phyloP scores from a whole-genome alignment of 1,139 yeast species.

The Trichomonascaceae sp. region DNA sequence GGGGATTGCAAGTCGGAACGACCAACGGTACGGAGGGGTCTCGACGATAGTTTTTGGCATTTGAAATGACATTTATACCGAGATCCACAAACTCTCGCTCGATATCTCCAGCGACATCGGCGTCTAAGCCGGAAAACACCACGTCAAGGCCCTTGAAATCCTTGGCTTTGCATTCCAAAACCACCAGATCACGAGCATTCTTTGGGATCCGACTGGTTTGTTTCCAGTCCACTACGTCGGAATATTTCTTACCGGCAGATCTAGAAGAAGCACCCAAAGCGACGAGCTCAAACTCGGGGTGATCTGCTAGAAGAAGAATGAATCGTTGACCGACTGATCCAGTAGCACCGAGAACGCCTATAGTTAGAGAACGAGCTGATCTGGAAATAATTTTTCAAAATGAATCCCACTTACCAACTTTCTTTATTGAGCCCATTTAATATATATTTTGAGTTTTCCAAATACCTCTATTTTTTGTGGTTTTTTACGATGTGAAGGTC shows the following conservation, averaged over 20 bases:
- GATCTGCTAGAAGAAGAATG: constrained; percentile 73
- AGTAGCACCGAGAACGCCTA: constrained; percentile 94
- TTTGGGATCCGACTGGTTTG: constrained; percentile 82
- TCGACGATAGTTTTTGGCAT: constrained; percentile 95
- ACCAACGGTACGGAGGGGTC: constrained; percentile 81
- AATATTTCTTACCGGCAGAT: constrained; percentile 85
- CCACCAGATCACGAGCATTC: constrained; percentile 53
- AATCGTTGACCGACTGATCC: constrained; percentile 98
- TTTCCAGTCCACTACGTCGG: constrained; percentile 90
- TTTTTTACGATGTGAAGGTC: not conserved
- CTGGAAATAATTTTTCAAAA: not conserved
- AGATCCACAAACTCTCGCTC: constrained; percentile 77
- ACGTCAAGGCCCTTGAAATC: constrained; percentile 84
- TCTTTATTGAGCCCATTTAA: constrained; percentile 3
- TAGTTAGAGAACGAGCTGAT: constrained; percentile 7
- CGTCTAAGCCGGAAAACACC: constrained; percentile 90
- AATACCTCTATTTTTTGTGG: not conserved
- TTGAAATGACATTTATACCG: constrained; percentile 81
- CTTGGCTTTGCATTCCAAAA: constrained; percentile 70
- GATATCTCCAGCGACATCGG: constrained; percentile 88
- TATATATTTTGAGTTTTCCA: not conserved
- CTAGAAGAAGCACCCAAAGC: constrained; percentile 90
- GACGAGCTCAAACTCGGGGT: constrained; percentile 81
- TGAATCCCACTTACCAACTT: constrained; percentile 9
- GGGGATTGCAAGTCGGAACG: constrained; percentile 95